Conservation (phyloP, 208 protist species). For the Leishmania tropica region DNA sequence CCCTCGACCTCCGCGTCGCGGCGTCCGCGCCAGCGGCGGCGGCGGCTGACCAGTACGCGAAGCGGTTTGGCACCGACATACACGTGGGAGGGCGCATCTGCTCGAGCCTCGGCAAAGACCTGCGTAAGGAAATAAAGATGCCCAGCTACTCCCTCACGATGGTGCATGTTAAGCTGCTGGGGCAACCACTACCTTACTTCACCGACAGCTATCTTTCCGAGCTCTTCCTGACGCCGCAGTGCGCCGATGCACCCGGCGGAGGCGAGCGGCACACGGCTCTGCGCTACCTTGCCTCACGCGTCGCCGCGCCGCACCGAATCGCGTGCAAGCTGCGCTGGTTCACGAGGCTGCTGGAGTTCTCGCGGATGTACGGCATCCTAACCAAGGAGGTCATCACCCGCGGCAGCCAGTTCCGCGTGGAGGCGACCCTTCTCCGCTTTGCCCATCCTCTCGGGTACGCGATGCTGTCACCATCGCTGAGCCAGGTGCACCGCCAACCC, state of each 20-base stretch:
- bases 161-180: conserved; percentile 57
- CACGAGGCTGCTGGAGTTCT: conserved; percentile 59
- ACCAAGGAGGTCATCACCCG: conserved; percentile 74
- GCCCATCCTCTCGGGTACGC: conserved; percentile 67
- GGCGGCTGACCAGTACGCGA: conserved; percentile 35
- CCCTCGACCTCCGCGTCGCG: background rate
- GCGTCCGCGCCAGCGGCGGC: conserved; percentile 6
- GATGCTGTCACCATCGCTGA: conserved; percentile 61
- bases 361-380: conserved; percentile 83
- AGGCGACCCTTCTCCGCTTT: conserved; percentile 81
- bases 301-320: conserved; percentile 57
- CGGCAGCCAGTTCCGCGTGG: conserved; percentile 87
- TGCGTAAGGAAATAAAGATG: conserved; percentile 62
- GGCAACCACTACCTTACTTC: conserved; percentile 64
- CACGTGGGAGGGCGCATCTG: conserved; percentile 65
- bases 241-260: background rate
- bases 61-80: conserved; percentile 54
- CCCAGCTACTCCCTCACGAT: conserved; percentile 65
- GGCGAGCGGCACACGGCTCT: conserved; percentile 36
- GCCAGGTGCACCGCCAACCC: conserved; percentile 67
- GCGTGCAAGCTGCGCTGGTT: conserved; percentile 64
- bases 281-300: conserved; percentile 50
- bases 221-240: conserved; percentile 33
- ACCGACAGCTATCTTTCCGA: conserved; percentile 49
- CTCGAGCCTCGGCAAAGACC: conserved; percentile 57